Evolutionary conservation across 2,329 filamentous ascomycete genomes (phyloP), one percentile per base, ranked within the genome.

Genomic region (Fusarium anthophilum): DNA sequence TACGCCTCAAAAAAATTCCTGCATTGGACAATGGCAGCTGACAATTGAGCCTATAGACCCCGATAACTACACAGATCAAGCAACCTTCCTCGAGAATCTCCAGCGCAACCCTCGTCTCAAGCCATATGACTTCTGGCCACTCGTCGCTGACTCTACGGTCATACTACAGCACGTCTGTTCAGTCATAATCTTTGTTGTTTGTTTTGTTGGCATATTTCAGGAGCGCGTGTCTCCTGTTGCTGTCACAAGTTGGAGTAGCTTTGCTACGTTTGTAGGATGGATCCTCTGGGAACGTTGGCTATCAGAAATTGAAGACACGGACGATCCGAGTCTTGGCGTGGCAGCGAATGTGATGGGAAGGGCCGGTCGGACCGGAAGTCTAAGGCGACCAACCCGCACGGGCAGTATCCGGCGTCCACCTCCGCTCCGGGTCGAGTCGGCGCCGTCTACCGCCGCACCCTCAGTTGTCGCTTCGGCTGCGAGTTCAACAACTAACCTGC

Each of bases 1-100:
- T 95, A 85, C 74, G 51, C 17, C 24, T n/a, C 7, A 32, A 38
- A 22, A 20, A 24, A 43, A 50, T 17, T 26, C 22, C 43, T 30
- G n/a, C 14, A 20, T 26, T 39, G 43, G 17, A 66, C n/a, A 38
- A 51, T 44, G n/a, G 37, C 32, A 55, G 68, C 63, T 72, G 50
- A 72, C 39, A 47, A 41, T 35, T 18, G 45, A 67, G 37, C 22
- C n/a, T 22, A 18, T 59, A 95, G 94, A 97, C 80, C 95, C 96
- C n/a, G 96, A 99, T 82, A 99, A 99, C 82, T 98, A 98, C 81
- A 98, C 96, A 45, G 96, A 99, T 81, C 95, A 96, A 80, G 94
- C 94, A 69, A 98, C 96, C 4, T 99, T 99, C 79, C 91, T 99
- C 75, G 96, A 98, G 80, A 95, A 97, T 78, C 90, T 99, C 24